phyloP scores from a whole-genome alignment of 768 basidiomycete species.

The Cystoderma amianthinum region DNA sequence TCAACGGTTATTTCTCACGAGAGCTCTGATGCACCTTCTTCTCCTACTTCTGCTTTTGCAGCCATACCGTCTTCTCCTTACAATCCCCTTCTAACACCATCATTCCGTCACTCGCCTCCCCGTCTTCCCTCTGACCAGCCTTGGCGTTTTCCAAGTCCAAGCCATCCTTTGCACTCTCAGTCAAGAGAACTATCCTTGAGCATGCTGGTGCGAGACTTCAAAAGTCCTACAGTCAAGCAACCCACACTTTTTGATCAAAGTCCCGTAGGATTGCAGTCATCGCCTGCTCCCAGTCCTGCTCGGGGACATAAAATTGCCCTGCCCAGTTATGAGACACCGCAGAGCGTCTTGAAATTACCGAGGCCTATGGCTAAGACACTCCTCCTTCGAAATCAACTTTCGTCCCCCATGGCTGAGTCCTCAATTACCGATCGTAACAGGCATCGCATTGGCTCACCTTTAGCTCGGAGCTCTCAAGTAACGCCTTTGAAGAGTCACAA shows the following conservation, averaged over 20 bases:
- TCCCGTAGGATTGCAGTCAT: conserved; percentile 23
- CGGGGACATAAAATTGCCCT: not conserved
- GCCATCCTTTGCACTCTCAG: conserved; percentile 65
- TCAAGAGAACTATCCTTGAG: conserved; percentile 60
- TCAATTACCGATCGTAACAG: conserved; percentile 20
- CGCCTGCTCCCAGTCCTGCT: conserved; percentile 23
- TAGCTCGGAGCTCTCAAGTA: conserved; percentile 23
- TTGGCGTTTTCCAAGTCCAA: conserved; percentile 77
- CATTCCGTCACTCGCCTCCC: conserved; percentile 73
- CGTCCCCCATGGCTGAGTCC: conserved; percentile 31
- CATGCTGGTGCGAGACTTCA: conserved; percentile 48
- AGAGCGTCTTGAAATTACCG: not conserved
- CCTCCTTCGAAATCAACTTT: conserved; percentile 7
- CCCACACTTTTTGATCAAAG: conserved; percentile 17
- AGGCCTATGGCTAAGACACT: not conserved
- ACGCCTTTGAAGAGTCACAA: conserved; percentile 13
- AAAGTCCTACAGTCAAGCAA: conserved; percentile 38
- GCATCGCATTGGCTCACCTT: conserved; percentile 39
- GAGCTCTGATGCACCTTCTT: conserved; percentile 15
- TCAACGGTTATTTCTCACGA: conserved; percentile 3
- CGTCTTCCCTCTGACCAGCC: conserved; percentile 74
- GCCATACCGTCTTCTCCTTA: conserved; percentile 66
- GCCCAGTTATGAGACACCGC: conserved; percentile 10
- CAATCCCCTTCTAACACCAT: conserved; percentile 65
- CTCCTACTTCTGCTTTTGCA: conserved; percentile 21